Conservation (phyloP, 495 filamentous ascomycete species). For the Mytilinidion resinicola region DNA sequence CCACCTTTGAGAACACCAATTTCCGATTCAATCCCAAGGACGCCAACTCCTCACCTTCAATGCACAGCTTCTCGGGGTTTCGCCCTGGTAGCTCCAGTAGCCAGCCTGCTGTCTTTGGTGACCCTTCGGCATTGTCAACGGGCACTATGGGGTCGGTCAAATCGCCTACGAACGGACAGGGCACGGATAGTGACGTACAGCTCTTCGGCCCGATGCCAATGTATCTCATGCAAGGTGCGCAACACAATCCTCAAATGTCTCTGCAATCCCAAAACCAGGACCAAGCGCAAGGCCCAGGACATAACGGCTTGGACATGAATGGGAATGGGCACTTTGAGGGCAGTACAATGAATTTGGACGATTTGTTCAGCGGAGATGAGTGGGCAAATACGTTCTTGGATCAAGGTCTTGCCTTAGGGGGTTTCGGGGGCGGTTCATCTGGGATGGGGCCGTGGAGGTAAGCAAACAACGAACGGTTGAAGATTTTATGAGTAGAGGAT, state of each 20-base stretch:
- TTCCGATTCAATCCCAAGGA: constrained; percentile 11
- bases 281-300: background rate
- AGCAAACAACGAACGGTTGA: too few species aligned
- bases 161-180: too few species aligned
- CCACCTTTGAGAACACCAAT: constrained; percentile 50
- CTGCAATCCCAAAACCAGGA: background rate
- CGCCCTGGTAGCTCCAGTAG: too few species aligned
- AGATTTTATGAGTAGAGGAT: too few species aligned
- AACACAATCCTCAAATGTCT: background rate
- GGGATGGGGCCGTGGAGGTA: too few species aligned
- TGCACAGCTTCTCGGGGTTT: too few species aligned
- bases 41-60: background rate
- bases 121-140: background rate
- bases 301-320: background rate
- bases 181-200: constrained; percentile 46
- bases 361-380: constrained; percentile 31
- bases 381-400: constrained; percentile 29
- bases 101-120: too few species aligned
- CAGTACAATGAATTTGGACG: constrained; percentile 31
- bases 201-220: constrained; percentile 50
- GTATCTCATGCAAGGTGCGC: constrained; percentile 43
- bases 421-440: background rate
- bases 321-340: constrained; percentile 10
- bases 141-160: background rate
- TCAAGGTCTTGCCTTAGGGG: constrained; percentile 15